Base-by-base conservation (phyloP, 345 rosid genomes). In the Populus davidiana region DNA sequence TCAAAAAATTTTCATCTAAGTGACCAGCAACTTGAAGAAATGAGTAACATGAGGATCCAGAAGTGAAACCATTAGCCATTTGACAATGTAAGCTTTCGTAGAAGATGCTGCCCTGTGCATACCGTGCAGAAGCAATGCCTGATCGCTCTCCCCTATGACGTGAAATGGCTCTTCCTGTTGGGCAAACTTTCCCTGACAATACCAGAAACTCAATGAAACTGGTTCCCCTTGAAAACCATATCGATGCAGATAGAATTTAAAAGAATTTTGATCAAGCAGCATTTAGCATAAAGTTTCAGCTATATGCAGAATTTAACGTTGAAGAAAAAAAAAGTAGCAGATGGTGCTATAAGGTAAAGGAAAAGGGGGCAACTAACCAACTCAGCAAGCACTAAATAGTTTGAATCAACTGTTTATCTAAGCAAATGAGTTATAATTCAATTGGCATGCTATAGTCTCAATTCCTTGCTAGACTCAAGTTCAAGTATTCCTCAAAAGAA, bases 141-240 rank as follows among this genome's bases (percentile, higher is more conserved):
- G 80, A 73, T 23, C 75, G 77, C 59, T 69, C 83, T 63, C 81
- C 71, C 66, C 79, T 83, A 54, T 66, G 76, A 23, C 36, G 81
- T 47, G 74, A 78, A 78, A 70, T 23, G 67, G 70, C 77, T 80
- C 72, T 76, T 72, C 84, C 85, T 68, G 74, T 80, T 65, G 77
- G 79, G 83, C 67, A 74, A 65, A 38, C 69, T 49, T 82, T 87
- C 67, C 92, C 96, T 93, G 87, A 56, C 71, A 41, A 76, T 35
- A 61, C 61, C 61, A 70, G 41, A 76, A 62, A 79, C 61, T 77
- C 21, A 71, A 29, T 27, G 23, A 63, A 63, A 74, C 49, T 54
- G 23, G 50, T 31, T 54, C 14, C 29, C 27, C 47, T 56, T 33
- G 23, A 69, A 72, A 70, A 70, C 47, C n/a, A 73, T 31, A 47